Evolutionary conservation across 768 basidiomycete species (phyloP), one percentile per base, ranked within the genome.

Genomic region (Wakefieldia striispora): DNA sequence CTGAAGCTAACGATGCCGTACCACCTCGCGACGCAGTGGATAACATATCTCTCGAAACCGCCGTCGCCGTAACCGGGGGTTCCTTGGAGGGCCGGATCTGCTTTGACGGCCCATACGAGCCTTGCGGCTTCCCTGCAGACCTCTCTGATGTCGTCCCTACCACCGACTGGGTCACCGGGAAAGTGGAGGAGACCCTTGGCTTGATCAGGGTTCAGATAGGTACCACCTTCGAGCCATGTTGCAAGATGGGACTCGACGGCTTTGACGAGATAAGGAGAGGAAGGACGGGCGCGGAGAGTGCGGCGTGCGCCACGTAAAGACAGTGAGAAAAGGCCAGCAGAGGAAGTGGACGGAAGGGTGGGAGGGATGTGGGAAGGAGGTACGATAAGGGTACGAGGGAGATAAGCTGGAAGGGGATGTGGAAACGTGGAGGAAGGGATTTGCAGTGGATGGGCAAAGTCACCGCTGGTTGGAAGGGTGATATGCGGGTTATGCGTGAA

Each of bases 1-100:
- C 88, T 91, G 73, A 83, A 92, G 70, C 86, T 87, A 59, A 91
- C 84, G 51, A 92, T 66, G 50, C 82, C 82, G 64, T 91, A 81
- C 67, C 85, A 91, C 33, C 89, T 75, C 36, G 88, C 88, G 50
- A 86, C 84, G 56, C 89, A 91, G 55, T 93, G 90, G 6, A 91
- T 82, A 40, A 91, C 79, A 58, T 88, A 91, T 27, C 90, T 77
- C 24, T 85, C 82, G 70, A 90, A 91, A 0, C 82, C 74, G 59
- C 89, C 86, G 49, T 85, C 78, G 6, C 72, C 31, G 21, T 49
- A 36, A 19, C 17, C 34, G 6, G 47, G 12, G 12, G 19, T 34
- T 21, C 9, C 44, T 12, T 29, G 29, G 20, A n/a, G 40, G 4
- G 26, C 27, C 12, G 37, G 2, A 24, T 45, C 57, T 1, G 40